Percentiles rank a stretch among this genome's conserved stretches.
These are phyloP conservation scores for Myriosclerotinia curreyana DNA, from an alignment of 2,329 filamentous ascomycete genomes.

Conservation along the genomic window DNA sequence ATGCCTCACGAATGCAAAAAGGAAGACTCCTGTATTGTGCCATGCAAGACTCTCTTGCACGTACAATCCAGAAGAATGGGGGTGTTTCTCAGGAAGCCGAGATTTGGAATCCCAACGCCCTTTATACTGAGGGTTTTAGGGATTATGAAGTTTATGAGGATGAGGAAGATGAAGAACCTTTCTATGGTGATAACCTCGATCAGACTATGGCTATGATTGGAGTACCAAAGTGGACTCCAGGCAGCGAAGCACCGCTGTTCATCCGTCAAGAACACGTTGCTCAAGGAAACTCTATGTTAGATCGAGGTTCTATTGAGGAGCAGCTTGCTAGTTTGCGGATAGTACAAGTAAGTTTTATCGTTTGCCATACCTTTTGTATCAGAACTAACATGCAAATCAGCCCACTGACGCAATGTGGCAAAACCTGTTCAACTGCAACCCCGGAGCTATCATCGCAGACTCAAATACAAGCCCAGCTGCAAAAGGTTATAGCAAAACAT, in stretches of 20 bases:
- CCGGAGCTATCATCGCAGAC: background rate
- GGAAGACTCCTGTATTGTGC: background rate
- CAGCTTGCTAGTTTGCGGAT: too few relatives aligned
- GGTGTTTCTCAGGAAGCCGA: slow-evolving; percentile 1
- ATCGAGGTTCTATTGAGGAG: background rate
- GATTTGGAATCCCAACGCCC: background rate
- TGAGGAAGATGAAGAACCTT: background rate
- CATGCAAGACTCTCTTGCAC: background rate
- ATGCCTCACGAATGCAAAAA: background rate
- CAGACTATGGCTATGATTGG: background rate
- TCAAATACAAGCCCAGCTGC: background rate
- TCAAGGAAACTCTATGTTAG: background rate
- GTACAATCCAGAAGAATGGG: background rate
- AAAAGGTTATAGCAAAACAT: background rate
- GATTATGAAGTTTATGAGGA: background rate
- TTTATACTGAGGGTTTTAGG: background rate
- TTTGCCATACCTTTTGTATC: background rate
- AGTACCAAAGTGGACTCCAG: too few relatives aligned
- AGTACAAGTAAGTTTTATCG: background rate
- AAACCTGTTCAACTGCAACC: background rate
- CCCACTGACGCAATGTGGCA: background rate
- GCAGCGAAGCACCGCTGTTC: too few relatives aligned
- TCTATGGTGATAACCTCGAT: background rate
- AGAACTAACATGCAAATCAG: background rate
- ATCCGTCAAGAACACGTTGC: background rate